Evolutionary conservation across 208 protist species (phyloP).

Genomic region (Leishmania tropica): DNA sequence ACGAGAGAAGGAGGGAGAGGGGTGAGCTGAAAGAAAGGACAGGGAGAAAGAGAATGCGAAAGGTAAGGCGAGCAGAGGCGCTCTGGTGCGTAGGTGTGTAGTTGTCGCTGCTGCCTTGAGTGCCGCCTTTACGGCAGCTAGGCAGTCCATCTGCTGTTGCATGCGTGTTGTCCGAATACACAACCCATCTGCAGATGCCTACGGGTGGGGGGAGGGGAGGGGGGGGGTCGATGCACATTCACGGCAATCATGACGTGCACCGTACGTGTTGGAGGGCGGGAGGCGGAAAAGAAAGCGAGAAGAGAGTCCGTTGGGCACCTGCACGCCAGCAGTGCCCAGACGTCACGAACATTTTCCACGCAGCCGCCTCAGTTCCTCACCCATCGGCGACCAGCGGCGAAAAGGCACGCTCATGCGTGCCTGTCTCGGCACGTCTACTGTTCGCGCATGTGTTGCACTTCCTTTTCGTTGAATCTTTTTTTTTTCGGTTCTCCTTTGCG

Average conservation of each 20-base stretch:
- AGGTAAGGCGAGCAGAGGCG: neutral
- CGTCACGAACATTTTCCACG: neutral
- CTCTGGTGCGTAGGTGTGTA: slow-evolving; percentile 1
- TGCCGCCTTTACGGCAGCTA: neutral
- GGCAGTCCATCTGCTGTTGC: neutral
- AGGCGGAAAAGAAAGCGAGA: neutral
- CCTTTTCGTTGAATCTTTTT: neutral
- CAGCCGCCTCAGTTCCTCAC: neutral
- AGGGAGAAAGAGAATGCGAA: neutral
- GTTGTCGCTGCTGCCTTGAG: neutral
- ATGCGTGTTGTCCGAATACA: neutral
- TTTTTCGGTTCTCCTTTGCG: neutral
- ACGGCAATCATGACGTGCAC: neutral
- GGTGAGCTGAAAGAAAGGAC: neutral
- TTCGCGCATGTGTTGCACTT: neutral
- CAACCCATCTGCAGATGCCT: neutral
- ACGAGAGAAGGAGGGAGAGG: neutral
- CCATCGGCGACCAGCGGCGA: neutral
- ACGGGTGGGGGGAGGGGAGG: neutral
- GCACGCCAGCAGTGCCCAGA: neutral
- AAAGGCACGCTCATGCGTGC: neutral
- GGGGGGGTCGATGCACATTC: neutral
- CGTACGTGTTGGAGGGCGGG: neutral
- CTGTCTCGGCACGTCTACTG: neutral
- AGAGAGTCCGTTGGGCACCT: neutral